phyloP scores from a whole-genome alignment of 2,329 filamentous ascomycete genomes.

The Cladophialophora immunda region DNA sequence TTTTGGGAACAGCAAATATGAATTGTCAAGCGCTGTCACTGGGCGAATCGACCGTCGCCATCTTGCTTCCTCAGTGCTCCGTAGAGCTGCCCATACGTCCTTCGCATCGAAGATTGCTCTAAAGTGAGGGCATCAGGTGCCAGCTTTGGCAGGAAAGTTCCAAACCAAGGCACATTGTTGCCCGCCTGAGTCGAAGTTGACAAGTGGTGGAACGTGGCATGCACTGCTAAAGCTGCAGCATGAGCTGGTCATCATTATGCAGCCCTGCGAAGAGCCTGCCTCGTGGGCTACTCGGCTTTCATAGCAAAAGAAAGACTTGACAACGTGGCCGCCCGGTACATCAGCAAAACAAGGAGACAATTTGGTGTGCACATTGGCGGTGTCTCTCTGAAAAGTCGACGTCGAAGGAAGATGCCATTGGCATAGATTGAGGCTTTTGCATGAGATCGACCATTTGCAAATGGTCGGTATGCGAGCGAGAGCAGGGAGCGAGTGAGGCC shows the following conservation, averaged over 20 bases:
- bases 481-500: too few relatives aligned
- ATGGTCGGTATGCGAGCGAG: too few relatives aligned
- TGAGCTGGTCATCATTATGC: not conserved
- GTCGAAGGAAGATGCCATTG: not conserved
- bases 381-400: not conserved
- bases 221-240: not conserved
- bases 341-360: not conserved
- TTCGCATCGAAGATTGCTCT: not conserved
- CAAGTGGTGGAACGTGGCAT: not conserved
- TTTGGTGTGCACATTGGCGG: not conserved
- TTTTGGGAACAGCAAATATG: not conserved
- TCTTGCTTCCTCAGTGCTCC: not conserved
- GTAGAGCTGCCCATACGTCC: not conserved
- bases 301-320: not conserved
- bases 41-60: not conserved
- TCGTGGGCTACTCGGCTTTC: not conserved
- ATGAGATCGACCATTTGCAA: not conserved
- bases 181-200: not conserved
- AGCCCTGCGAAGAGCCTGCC: not conserved
- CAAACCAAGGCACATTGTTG: not conserved
- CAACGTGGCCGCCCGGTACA: not conserved
- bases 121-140: not conserved
- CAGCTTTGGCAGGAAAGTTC: not conserved
- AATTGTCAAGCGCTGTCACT: not conserved
- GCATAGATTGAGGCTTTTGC: not conserved